A percentile compares a stretch with the other conserved stretches of the same genome.
phyloP scores from a whole-genome alignment of 2,329 filamentous ascomycete species.

The Exophiala calicioides region DNA sequence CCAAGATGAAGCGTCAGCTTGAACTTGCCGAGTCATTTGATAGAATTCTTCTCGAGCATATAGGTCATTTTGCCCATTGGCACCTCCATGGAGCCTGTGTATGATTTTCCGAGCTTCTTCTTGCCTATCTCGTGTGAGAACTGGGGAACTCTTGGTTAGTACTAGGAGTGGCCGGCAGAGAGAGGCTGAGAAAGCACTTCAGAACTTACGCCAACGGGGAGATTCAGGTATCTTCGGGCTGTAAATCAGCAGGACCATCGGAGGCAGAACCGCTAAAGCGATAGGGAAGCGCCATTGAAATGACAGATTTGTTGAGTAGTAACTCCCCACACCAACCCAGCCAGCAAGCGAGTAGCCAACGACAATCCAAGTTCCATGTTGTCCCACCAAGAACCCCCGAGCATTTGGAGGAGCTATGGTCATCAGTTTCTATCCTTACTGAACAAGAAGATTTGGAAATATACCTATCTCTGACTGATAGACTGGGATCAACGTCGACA shows the following conservation, averaged over 20 bases:
- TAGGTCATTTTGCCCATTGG: background rate
- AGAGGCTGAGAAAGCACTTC: background rate
- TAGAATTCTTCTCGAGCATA: slow-evolving; percentile 9
- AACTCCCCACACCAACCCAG: slow-evolving; percentile 49
- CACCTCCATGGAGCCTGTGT: slow-evolving; percentile 39
- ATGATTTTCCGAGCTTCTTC: slow-evolving; percentile 50
- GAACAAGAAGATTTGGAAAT: slow-evolving; percentile 40
- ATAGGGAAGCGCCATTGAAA: slow-evolving; percentile 53
- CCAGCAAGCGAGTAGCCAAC: slow-evolving; percentile 49
- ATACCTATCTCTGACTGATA: slow-evolving; percentile 8
- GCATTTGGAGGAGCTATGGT: background rate
- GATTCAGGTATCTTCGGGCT: slow-evolving; percentile 48
- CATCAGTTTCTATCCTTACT: slow-evolving; percentile 32
- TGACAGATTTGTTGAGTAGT: slow-evolving; percentile 41
- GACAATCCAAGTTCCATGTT: slow-evolving; percentile 44
- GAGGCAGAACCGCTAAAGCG: slow-evolving; percentile 41
- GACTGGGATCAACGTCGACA: slow-evolving; percentile 2
- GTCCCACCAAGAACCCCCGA: too few species aligned
- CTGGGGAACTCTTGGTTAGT: background rate
- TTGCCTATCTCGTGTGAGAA: slow-evolving; percentile 44
- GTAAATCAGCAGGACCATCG: slow-evolving; percentile 42
- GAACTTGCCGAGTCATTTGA: slow-evolving; percentile 4
- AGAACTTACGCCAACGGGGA: slow-evolving; percentile 48
- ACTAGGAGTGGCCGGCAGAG: background rate
- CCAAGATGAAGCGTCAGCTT: background rate